These are phyloP conservation scores for Claviceps paspali DNA, from an alignment of 2,329 filamentous ascomycete genomes.

Conservation along the genomic window DNA sequence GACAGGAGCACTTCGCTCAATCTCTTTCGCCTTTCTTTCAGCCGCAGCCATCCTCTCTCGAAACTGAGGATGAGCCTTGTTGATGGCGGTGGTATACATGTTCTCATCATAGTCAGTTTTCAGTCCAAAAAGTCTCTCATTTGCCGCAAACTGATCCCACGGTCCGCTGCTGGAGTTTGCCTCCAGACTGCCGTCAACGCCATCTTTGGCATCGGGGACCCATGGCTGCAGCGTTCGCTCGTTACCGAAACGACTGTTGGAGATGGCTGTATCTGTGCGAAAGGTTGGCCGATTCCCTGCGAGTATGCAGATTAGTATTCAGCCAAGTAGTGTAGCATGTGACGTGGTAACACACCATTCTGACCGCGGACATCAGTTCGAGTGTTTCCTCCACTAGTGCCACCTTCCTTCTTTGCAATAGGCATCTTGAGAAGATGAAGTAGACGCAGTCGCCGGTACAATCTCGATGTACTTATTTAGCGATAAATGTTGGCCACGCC, in stretches of 20 bases:
- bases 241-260: conserved; percentile 50
- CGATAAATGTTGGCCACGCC: neutral
- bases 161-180: conserved; percentile 29
- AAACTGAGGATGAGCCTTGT: conserved; percentile 72
- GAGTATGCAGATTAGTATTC: neutral
- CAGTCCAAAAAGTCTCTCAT: conserved; percentile 74
- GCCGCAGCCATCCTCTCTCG: conserved; percentile 63
- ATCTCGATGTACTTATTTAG: conserved; percentile 7
- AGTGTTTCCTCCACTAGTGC: conserved; percentile 15
- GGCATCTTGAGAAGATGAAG: conserved; percentile 19
- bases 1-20: conserved; percentile 57
- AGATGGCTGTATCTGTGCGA: conserved; percentile 80
- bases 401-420: conserved; percentile 23
- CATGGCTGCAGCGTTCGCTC: conserved; percentile 71
- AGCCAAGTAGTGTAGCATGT: neutral
- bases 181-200: conserved; percentile 58
- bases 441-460: conserved; percentile 10
- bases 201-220: conserved; percentile 51
- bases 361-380: conserved; percentile 17
- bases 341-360: conserved; percentile 18
- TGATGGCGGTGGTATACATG: conserved; percentile 82
- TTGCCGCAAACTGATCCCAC: conserved; percentile 93
- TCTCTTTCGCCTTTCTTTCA: conserved; percentile 75
- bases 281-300: conserved; percentile 55
- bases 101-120: conserved; percentile 88